A percentile compares a stretch with the other conserved stretches of the same genome.
phyloP scores from a whole-genome alignment of 345 rosid genomes.

The Populus ilicifolia region DNA sequence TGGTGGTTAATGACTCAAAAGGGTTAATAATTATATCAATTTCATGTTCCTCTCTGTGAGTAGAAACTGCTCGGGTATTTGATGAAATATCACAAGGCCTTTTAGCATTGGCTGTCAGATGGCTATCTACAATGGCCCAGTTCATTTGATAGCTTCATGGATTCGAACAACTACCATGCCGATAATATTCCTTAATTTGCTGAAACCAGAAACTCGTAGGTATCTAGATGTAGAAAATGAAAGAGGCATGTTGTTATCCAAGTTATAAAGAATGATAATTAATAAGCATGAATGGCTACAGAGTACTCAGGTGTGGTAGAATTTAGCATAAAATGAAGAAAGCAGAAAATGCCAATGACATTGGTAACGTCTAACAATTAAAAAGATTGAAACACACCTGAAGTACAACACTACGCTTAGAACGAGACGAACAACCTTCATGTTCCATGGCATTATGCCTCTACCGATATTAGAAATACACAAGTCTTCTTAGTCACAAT shows the following conservation, averaged over 20 bases:
- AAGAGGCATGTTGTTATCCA: background rate
- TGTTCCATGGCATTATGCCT: conserved; percentile 29
- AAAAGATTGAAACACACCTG: conserved; percentile 16
- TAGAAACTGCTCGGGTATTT: background rate
- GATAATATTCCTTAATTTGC: conserved; percentile 11
- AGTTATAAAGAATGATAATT: background rate
- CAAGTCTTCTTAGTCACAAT: background rate
- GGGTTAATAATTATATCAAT: background rate
- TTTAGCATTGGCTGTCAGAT: conserved; percentile 8
- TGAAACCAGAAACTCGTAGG: conserved; percentile 21
- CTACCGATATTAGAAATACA: conserved; percentile 2
- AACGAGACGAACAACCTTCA: conserved; percentile 22
- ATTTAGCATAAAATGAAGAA: background rate
- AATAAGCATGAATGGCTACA: background rate
- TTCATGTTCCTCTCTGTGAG: background rate
- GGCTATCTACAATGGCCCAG: conserved; percentile 13
- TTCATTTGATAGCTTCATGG: conserved; percentile 8
- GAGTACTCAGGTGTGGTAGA: background rate
- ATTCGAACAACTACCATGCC: conserved; percentile 1
- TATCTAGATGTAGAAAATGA: conserved; percentile 2
- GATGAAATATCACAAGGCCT: background rate
- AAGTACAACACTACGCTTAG: conserved; percentile 19
- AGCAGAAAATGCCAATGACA: background rate
- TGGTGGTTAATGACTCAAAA: conserved; percentile 9
- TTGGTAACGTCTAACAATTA: background rate